Evolutionary conservation across 306 rosid species (phyloP), one percentile per base, ranked within the genome.

Genomic region (Astragalus glycyphyllos): DNA sequence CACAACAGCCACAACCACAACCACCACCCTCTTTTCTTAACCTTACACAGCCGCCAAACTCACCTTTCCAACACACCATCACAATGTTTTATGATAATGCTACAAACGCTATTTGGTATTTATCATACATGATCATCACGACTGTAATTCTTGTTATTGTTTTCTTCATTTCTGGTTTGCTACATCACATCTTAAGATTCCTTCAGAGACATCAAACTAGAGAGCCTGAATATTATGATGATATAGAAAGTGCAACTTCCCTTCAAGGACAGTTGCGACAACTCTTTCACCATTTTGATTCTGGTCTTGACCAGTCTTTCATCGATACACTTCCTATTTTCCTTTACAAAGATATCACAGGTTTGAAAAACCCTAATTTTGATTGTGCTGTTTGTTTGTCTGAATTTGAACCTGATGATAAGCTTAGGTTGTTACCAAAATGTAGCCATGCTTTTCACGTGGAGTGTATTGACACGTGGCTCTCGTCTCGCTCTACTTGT

Each of bases 201-300:
- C 89, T 94, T 1, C 55, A 86, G 81, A 79, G 89, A 51, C 92
- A 90, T 12, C 84, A 81, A 40, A 71, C 29, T 13, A 82, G 91
- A 77, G 90, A 89, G 69, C 73, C 82, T n/a, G n/a, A n/a, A n/a
- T n/a, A n/a, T n/a, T n/a, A n/a, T 54, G 92, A 89, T 50, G 96
- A 85, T 29, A 69, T 80, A 37, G 91, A 84, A 55, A 85, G 79
- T 70, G 96, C 80, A 49, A 85, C 91, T 44, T 96, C 85, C 15
- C 89, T 95, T 62, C 97, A 95, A 77, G 99, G 99, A 0, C 99
- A 95, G 66, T 76, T 91, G 59, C 99, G 87, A 79, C 97, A 95
- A 64, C 97, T 91, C 5, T 95, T 95, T 58, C 96, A 89, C 37
- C 99, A 89, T 48, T 97, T 91, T 49, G 99, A 95, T 73, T 76